Conservation (phyloP, 2,329 filamentous ascomycete species). For the Diaporthe capsici region DNA sequence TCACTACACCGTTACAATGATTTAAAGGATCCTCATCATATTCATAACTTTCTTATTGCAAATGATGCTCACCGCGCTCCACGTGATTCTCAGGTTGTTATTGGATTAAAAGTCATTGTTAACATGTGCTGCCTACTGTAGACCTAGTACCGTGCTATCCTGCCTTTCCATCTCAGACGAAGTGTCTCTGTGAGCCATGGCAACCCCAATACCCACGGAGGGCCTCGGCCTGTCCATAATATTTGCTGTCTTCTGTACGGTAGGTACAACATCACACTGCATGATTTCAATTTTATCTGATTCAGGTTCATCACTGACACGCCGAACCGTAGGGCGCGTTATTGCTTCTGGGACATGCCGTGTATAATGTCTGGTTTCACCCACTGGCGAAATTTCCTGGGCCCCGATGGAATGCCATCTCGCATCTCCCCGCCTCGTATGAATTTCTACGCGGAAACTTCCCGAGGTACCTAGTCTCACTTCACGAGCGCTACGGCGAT, state of each 20-base stretch:
- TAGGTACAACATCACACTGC: not conserved
- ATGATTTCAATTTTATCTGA: not conserved
- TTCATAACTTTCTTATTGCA: not conserved
- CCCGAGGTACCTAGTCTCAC: conserved; percentile 2
- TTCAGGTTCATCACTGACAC: not conserved
- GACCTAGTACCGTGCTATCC: not conserved
- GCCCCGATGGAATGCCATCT: conserved; percentile 33
- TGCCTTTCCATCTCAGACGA: not conserved
- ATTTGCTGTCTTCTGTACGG: not conserved
- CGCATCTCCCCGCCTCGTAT: conserved; percentile 2
- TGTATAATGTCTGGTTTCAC: conserved; percentile 40
- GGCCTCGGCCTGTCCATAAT: not conserved
- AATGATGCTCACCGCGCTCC: not conserved
- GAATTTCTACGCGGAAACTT: conserved; percentile 26
- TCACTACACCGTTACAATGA: not conserved
- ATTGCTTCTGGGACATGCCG: not conserved
- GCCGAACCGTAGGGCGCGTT: not conserved
- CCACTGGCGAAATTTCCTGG: conserved; percentile 35
- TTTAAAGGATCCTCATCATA: not conserved
- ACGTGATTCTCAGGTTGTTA: not conserved
- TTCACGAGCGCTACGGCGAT: conserved; percentile 31
- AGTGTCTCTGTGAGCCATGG: not conserved
- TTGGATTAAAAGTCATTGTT: not conserved
- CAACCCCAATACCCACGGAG: not conserved
- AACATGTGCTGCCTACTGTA: not conserved